phyloP scores from a whole-genome alignment of 2,329 filamentous ascomycete genomes.

The Paraphoma sp. region DNA sequence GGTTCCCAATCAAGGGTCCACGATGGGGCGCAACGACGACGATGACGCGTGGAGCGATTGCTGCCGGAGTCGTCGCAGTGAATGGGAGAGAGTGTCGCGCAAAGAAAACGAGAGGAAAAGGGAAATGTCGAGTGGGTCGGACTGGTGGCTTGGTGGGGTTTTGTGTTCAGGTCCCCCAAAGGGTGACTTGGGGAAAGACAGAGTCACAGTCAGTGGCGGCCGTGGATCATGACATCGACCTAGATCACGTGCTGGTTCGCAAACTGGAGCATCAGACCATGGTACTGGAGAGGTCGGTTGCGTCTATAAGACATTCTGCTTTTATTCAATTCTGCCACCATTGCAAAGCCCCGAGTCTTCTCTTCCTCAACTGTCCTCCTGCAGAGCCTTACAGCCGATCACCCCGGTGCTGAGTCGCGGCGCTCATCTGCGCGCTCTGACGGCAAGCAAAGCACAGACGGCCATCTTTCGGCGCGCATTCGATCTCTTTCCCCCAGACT shows the following conservation, averaged over 20 bases:
- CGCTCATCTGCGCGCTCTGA: neutral
- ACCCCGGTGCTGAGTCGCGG: neutral
- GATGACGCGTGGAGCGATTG: conserved; percentile 14
- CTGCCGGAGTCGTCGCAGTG: neutral
- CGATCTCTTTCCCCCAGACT: conserved; percentile 21
- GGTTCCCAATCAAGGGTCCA: conserved; percentile 35
- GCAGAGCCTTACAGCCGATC: neutral
- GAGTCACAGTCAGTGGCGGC: conserved; percentile 9
- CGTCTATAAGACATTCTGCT: neutral
- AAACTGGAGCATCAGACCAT: neutral
- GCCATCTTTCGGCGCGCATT: conserved; percentile 7
- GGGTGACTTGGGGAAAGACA: conserved; percentile 11
- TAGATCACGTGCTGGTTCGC: neutral
- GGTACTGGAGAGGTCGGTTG: neutral
- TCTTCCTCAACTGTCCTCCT: neutral
- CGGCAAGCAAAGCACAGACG: neutral
- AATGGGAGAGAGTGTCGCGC: conserved; percentile 2
- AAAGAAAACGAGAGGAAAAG: neutral
- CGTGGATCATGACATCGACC: neutral
- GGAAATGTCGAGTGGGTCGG: neutral
- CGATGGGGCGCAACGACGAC: conserved; percentile 29
- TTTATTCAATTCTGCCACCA: neutral
- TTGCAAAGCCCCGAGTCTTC: neutral
- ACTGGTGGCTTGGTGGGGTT: neutral
- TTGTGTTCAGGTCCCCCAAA: conserved; percentile 17